These are phyloP conservation scores for Acer yangbiense DNA, from an alignment of 345 rosid genomes.

Conservation along the genomic window DNA sequence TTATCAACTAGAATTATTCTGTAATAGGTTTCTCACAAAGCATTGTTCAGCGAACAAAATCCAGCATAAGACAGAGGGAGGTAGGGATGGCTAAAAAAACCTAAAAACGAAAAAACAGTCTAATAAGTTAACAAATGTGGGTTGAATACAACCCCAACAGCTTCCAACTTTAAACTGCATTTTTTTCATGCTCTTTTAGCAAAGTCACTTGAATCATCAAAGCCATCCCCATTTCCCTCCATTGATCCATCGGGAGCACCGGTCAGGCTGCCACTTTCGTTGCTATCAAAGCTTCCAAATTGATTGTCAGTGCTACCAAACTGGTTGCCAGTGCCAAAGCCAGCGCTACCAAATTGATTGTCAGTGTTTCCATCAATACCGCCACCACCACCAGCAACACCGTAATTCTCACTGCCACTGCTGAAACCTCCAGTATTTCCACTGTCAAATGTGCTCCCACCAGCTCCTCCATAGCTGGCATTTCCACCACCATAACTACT, in stretches of 20 bases:
- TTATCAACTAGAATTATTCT: constrained; percentile 24
- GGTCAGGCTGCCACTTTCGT: constrained; percentile 21
- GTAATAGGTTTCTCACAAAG: not conserved
- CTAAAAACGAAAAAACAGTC: not conserved
- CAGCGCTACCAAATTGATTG: constrained; percentile 32
- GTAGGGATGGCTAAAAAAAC: not conserved
- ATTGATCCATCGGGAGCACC: not conserved
- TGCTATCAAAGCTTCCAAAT: constrained; percentile 37
- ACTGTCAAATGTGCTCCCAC: constrained; percentile 20
- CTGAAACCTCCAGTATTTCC: constrained; percentile 17
- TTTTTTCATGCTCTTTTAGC: no score
- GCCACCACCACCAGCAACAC: constrained; percentile 35
- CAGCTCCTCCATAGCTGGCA: constrained; percentile 30
- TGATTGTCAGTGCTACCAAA: constrained; percentile 30
- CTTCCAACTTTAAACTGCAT: no score
- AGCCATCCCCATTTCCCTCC: no score
- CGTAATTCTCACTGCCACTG: constrained; percentile 26
- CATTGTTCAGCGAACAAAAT: not conserved
- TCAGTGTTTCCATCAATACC: constrained; percentile 38
- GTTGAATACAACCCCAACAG: not conserved
- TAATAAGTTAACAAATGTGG: not conserved
- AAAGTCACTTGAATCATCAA: no score
- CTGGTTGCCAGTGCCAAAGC: constrained; percentile 21
- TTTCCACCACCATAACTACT: constrained; percentile 37
- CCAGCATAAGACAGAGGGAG: not conserved